Evolutionary conservation across 2,329 filamentous ascomycete species (phyloP).

Genomic region (Ascochyta clinopodiicola): DNA sequence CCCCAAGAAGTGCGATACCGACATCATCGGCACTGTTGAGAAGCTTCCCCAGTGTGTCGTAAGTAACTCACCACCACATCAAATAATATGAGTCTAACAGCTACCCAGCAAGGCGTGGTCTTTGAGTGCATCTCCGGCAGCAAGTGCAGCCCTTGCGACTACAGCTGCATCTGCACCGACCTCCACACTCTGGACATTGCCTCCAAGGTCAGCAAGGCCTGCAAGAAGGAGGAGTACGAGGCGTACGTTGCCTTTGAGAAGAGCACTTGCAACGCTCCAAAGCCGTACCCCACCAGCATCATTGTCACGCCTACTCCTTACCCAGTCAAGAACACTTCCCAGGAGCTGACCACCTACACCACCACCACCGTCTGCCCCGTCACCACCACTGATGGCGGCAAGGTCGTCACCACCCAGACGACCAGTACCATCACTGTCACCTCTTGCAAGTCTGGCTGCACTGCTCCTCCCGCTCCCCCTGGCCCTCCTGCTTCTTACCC

Average conservation of each 20-base stretch:
- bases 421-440: conserved; percentile 18
- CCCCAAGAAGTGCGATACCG: conserved; percentile 11
- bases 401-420: conserved; percentile 1
- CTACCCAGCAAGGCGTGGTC: conserved; percentile 11
- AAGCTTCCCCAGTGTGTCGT: conserved; percentile 11
- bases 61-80: neutral
- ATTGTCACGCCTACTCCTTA: conserved; percentile 1
- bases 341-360: conserved; percentile 9
- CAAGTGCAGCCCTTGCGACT: conserved; percentile 11
- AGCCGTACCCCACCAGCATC: conserved; percentile 9
- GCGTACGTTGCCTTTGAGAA: conserved; percentile 10
- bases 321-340: conserved; percentile 5
- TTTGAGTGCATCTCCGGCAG: conserved; percentile 20
- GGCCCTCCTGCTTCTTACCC: conserved; percentile 2
- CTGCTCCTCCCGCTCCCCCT: conserved; percentile 8
- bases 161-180: conserved; percentile 4
- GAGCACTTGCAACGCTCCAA: neutral
- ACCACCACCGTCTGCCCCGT: conserved; percentile 15
- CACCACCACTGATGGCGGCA: neutral
- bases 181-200: conserved; percentile 10
- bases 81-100: no score
- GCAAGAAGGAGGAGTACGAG: conserved; percentile 8
- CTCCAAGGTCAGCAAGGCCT: conserved; percentile 12
- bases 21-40: conserved; percentile 12
- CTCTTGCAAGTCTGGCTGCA: conserved; percentile 10